Conservation (phyloP, 2,329 filamentous ascomycete genomes). For the Alternaria solani region DNA sequence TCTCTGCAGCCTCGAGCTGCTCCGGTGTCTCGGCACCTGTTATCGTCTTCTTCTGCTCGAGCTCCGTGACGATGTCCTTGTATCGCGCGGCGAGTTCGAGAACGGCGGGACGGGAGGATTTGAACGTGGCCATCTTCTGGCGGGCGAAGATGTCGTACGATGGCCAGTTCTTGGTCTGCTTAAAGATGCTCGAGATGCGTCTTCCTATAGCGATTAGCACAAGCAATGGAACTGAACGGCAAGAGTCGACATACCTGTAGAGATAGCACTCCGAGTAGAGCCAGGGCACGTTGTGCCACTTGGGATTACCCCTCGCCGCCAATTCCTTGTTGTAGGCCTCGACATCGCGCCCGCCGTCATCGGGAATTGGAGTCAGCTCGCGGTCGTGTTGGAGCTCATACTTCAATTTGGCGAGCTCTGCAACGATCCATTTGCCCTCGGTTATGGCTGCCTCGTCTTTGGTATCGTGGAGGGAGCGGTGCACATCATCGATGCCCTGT, state of each 20-base stretch:
- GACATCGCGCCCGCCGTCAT: conserved; percentile 81
- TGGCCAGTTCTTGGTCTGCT: conserved; percentile 82
- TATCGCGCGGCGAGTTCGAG: conserved; percentile 83
- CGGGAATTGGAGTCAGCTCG: conserved; percentile 74
- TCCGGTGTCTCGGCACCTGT: conserved; percentile 56
- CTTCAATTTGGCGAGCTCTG: conserved; percentile 82
- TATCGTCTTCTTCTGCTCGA: conserved; percentile 62
- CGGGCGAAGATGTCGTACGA: conserved; percentile 86
- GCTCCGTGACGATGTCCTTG: conserved; percentile 73
- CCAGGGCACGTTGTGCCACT: conserved; percentile 89
- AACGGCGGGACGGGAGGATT: conserved; percentile 86
- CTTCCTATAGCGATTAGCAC: conserved; percentile 57
- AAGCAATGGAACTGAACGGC: too few relatives aligned
- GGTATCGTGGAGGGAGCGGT: conserved; percentile 70
- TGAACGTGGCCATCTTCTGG: conserved; percentile 92
- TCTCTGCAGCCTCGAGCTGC: conserved; percentile 72
- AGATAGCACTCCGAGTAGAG: conserved; percentile 94
- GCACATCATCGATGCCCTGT: conserved; percentile 91
- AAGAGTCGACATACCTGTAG: conserved; percentile 67
- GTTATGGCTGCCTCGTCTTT: conserved; percentile 70
- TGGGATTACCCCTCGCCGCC: conserved; percentile 72
- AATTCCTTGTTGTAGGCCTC: conserved; percentile 86
- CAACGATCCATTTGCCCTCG: conserved; percentile 88
- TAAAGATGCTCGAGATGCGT: conserved; percentile 82
- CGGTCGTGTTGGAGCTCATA: conserved; percentile 95